Base-by-base conservation (phyloP, 1,284 basidiomycete species). In the Sporisorium graminicola region DNA sequence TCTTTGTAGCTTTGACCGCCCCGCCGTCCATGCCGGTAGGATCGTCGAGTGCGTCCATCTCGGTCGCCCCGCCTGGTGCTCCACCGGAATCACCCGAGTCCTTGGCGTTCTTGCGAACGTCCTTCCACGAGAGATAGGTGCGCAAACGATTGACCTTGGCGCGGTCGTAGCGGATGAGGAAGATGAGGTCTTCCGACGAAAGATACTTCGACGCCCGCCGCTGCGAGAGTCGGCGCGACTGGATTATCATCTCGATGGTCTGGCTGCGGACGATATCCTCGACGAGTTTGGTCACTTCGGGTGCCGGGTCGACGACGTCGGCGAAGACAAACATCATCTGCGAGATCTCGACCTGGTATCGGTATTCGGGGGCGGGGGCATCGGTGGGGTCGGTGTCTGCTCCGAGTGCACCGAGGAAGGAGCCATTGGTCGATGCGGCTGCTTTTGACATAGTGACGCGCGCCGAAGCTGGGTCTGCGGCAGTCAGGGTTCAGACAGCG, bases 311-410 rank as follows among this genome's bases (percentile, higher is more conserved):
- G 82, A 94, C 93, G 0, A 97, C 92, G 86, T 96, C 94, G 5
- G 94, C 95, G 86, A 97, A 97, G 49, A 98, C 95, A 83, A 96
- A 98, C 92, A 97, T 94, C 92, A 93, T 93, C 85, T 93, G 93
- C 2, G 92, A 90, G 31, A 94, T 94, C 85, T 94, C 93, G 37
- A 83, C 78, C 27, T 78, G 75, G 64, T 85, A 85, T 7, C 68
- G 67, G 61, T 85, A 85, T 26, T 71, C 79, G 16, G 72, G 65
- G 2, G 52, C 49, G 42, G 67, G 61, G 2, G 54, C 52, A 35
- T 65, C 73, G 47, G 42, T 22, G 20, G 22, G 18, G 22, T 66
- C 64, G 31, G 35, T 4, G 24, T 72, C 70, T 37, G 52, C 50
- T 5, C 53, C 63, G 29, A 57, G 58, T 8, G 51, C 49, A 5